Conservation (phyloP, 768 basidiomycete genomes). For the Termitomyces sp. region DNA sequence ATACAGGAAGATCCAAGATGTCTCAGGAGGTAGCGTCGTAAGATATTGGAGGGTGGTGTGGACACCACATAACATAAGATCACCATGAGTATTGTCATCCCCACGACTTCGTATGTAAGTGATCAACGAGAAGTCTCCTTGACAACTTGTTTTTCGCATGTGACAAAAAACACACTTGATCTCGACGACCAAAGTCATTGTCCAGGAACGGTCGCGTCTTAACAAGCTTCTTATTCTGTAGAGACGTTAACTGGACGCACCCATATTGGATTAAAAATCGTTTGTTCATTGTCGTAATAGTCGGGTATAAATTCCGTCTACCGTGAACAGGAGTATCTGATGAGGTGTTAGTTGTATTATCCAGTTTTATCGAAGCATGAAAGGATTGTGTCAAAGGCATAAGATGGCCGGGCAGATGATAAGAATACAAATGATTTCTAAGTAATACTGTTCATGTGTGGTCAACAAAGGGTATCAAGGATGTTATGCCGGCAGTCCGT, state of each 20-base stretch:
- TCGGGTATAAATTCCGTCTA: not conserved
- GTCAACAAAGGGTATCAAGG: slow-evolving; percentile 2
- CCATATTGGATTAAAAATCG: not conserved
- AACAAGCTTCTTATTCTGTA: not conserved
- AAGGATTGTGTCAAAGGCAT: not conserved
- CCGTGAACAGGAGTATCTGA: not conserved
- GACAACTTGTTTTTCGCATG: slow-evolving; percentile 1
- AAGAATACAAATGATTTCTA: slow-evolving; percentile 17
- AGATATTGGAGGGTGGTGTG: not conserved
- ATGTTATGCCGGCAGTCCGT: slow-evolving; percentile 9
- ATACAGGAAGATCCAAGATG: not conserved
- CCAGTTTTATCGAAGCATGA: not conserved
- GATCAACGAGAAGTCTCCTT: not conserved
- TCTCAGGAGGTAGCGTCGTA: not conserved
- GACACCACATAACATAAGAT: not conserved
- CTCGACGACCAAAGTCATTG: not conserved
- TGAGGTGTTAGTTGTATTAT: not conserved
- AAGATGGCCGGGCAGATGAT: not conserved
- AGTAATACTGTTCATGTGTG: slow-evolving; percentile 7
- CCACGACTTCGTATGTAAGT: too few species aligned
- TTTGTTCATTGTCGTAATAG: not conserved
- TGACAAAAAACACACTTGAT: not conserved
- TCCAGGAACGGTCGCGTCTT: not conserved
- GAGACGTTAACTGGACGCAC: not conserved
- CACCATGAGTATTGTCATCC: not conserved